A percentile compares a stretch with the other conserved stretches of the same genome.
Conservation (phyloP, 768 basidiomycete genomes). For the Agrocybe pediades region DNA sequence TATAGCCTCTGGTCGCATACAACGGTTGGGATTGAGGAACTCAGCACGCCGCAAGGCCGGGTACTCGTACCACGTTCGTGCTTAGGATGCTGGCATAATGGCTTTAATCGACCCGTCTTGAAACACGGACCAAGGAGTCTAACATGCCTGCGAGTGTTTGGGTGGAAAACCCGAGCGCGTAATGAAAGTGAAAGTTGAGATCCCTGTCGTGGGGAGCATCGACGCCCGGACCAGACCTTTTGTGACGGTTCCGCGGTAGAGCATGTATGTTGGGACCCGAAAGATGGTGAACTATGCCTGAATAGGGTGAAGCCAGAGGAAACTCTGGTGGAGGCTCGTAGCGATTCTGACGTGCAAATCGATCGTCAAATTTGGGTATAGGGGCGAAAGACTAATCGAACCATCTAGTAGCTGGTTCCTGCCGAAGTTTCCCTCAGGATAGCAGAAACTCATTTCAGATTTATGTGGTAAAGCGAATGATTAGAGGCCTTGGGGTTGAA, state of each 20-base stretch:
- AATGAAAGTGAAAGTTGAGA: slow-evolving; percentile 76
- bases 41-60: slow-evolving; percentile 60
- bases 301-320: slow-evolving; percentile 93
- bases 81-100: slow-evolving; percentile 79
- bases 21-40: slow-evolving; percentile 60
- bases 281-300: slow-evolving; percentile 90
- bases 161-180: slow-evolving; percentile 68
- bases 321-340: slow-evolving; percentile 96
- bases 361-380: slow-evolving; percentile 95
- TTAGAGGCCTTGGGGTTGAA: slow-evolving; percentile 90
- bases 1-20: slow-evolving; percentile 62
- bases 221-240: slow-evolving; percentile 75
- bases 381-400: slow-evolving; percentile 97
- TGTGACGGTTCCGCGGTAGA: slow-evolving; percentile 78
- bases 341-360: slow-evolving; percentile 97
- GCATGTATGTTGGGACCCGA: slow-evolving; percentile 86
- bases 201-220: slow-evolving; percentile 66
- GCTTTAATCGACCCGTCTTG: slow-evolving; percentile 82
- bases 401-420: slow-evolving; percentile 93
- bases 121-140: slow-evolving; percentile 88
- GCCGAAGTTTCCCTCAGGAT: slow-evolving; percentile 82
- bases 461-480: slow-evolving; percentile 85
- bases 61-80: slow-evolving; percentile 53
- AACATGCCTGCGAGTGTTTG: slow-evolving; percentile 82
- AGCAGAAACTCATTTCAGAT: slow-evolving; percentile 58